Evolutionary conservation across 768 basidiomycete species (phyloP), one percentile per base, ranked within the genome.

Genomic region (Hygrocybe punicea): DNA sequence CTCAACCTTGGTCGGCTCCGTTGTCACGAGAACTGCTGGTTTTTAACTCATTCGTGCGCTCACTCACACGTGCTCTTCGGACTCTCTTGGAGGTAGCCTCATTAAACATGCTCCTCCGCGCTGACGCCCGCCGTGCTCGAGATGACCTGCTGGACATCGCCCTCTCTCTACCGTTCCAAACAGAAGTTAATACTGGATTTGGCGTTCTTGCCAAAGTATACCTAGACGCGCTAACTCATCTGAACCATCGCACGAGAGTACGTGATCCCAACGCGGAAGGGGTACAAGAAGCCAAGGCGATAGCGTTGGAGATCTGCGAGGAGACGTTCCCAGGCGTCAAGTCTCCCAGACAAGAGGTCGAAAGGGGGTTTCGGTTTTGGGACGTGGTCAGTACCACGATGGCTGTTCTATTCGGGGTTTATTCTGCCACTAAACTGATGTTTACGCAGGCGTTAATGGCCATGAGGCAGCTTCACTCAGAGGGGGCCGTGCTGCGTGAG

Each of bases 351-450:
- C 76, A 76, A 59, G 96, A 98, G 79, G 89, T 99, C 57, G 93
- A 97, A 73, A 77, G 96, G 50, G 96, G 96, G 6, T 98, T 99
- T 80, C 80, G 96, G 66, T 99, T 98, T 80, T 99, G 96, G 96
- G 93, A 98, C 70, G 82, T 95, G 73, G 95, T 97, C 68, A 76
- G 93, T 84, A 36, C 56, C 54, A 50, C 21, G 57, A 63, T 50
- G 35, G 39, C 34, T 13, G 23, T 37, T 48, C 35, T 40, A 23
- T 37, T 39, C 37, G 47, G 45, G 39, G 51, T 25, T 54, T 57
- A 54, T 58, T 36, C 39, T 47, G 21, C n/a, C n/a, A n/a, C n/a
- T n/a, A n/a, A n/a, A 29, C 33, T 63, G 45, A 48, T 57, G 39
- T 23, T 62, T 47, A 59, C 51, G 57, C 53, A 91, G 89, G 84